These are phyloP conservation scores for Euphorbia peplus DNA, from an alignment of 345 rosid species.

Conservation along the genomic window DNA sequence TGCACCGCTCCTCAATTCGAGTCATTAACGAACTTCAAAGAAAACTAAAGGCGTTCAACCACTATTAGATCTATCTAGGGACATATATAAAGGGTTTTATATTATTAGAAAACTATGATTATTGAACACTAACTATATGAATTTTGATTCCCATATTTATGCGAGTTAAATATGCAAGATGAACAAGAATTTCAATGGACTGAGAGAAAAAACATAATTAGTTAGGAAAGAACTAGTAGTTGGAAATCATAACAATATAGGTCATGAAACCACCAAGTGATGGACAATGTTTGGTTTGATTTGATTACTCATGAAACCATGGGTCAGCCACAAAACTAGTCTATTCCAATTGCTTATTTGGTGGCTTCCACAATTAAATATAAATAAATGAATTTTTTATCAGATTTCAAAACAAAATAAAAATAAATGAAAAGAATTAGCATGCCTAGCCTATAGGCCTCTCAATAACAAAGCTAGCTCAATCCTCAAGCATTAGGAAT, in stretches of 20 bases:
- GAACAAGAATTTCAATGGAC: too few species aligned
- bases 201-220: neutral
- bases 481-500: neutral
- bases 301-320: neutral
- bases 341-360: neutral
- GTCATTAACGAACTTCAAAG: too few species aligned
- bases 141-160: too few species aligned
- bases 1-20: too few species aligned
- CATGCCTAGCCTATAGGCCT: neutral
- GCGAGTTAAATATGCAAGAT: too few species aligned
- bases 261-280: neutral
- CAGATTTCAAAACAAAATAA: neutral
- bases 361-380: conserved; percentile 7
- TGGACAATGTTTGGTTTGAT: neutral
- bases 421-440: neutral
- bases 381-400: neutral
- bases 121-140: too few species aligned
- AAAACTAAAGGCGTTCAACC: too few species aligned
- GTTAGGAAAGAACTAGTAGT: neutral
- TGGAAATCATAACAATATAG: neutral
- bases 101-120: too few species aligned
- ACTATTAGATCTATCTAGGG: too few species aligned
- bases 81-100: too few species aligned
- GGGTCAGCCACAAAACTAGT: neutral
- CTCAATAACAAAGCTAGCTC: neutral